phyloP scores from a whole-genome alignment of 805 yeast species.

The Cyberlindnera euphorbiiphila region DNA sequence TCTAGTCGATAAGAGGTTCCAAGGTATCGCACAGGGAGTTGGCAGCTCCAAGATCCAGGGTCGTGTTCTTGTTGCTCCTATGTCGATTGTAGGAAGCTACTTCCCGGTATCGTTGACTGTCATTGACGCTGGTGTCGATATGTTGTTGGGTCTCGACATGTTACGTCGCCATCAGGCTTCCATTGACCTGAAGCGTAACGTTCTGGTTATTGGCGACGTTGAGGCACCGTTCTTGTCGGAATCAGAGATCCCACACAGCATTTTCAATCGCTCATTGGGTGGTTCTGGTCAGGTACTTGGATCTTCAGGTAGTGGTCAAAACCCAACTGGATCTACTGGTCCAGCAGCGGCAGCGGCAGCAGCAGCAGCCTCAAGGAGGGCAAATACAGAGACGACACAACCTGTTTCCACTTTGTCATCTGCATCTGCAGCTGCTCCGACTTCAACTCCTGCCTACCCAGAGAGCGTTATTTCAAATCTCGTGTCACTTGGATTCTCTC shows the following conservation, averaged over 20 bases:
- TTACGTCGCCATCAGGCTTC: conserved; percentile 80
- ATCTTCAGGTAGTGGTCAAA: neutral
- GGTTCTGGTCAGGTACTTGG: conserved; percentile 1
- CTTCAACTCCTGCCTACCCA: conserved; percentile 19
- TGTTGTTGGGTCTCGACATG: conserved; percentile 88
- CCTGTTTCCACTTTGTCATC: conserved; percentile 10
- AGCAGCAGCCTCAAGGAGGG: conserved; percentile 17
- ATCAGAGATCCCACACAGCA: conserved; percentile 54
- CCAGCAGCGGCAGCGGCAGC: conserved; percentile 21
- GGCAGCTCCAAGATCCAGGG: conserved; percentile 80
- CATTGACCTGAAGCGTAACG: conserved; percentile 67
- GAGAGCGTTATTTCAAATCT: conserved; percentile 44
- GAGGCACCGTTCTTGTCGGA: conserved; percentile 73
- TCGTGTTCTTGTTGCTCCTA: conserved; percentile 82
- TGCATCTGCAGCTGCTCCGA: neutral
- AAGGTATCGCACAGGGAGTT: conserved; percentile 86
- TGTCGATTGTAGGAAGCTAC: conserved; percentile 63
- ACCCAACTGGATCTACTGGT: neutral
- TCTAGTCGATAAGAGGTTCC: conserved; percentile 73
- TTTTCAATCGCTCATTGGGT: neutral
- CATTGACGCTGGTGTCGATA: conserved; percentile 66
- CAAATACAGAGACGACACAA: conserved; percentile 1
- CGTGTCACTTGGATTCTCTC: conserved; percentile 66
- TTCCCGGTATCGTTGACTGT: conserved; percentile 70
- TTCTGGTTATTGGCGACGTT: conserved; percentile 65